Percentiles rank a stretch among this genome's conserved stretches.
Conservation (phyloP, 2,329 filamentous ascomycete genomes). For the Keithomyces neogunnii region DNA sequence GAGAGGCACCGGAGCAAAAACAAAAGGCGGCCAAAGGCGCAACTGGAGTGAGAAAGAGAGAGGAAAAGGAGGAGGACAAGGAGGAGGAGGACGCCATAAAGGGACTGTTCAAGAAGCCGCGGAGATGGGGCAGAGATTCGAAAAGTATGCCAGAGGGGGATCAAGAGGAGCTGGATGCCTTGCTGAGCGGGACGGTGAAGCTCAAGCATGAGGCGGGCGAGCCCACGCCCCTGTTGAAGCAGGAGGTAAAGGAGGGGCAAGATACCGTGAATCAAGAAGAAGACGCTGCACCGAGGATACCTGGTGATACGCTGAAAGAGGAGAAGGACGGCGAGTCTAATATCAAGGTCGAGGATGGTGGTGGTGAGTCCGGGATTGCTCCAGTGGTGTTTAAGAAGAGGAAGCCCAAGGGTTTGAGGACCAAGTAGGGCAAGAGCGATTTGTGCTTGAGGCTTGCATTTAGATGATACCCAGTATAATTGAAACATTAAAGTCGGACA, state of each 20-base stretch:
- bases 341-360: slow-evolving; percentile 34
- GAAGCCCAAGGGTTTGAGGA: slow-evolving; percentile 57
- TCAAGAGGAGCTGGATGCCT: slow-evolving; percentile 52
- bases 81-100: slow-evolving; percentile 53
- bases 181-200: slow-evolving; percentile 35
- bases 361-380: slow-evolving; percentile 15
- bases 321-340: slow-evolving; percentile 5
- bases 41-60: slow-evolving; percentile 55
- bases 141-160: slow-evolving; percentile 38
- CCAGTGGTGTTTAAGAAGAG: slow-evolving; percentile 72
- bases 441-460: neutral
- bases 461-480: slow-evolving; percentile 6
- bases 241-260: slow-evolving; percentile 17
- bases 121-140: slow-evolving; percentile 44
- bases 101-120: slow-evolving; percentile 51
- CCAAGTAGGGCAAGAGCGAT: slow-evolving; percentile 35
- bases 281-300: slow-evolving; percentile 11
- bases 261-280: slow-evolving; percentile 31
- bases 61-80: slow-evolving; percentile 49
- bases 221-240: slow-evolving; percentile 14
- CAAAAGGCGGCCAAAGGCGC: slow-evolving; percentile 27
- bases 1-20: slow-evolving; percentile 26
- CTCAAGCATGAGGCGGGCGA: slow-evolving; percentile 7
- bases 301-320: slow-evolving; percentile 6
- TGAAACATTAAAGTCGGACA: neutral